Evolutionary conservation across 1,284 basidiomycete genomes (phyloP).

Genomic region (Leccinum fuscescens): DNA sequence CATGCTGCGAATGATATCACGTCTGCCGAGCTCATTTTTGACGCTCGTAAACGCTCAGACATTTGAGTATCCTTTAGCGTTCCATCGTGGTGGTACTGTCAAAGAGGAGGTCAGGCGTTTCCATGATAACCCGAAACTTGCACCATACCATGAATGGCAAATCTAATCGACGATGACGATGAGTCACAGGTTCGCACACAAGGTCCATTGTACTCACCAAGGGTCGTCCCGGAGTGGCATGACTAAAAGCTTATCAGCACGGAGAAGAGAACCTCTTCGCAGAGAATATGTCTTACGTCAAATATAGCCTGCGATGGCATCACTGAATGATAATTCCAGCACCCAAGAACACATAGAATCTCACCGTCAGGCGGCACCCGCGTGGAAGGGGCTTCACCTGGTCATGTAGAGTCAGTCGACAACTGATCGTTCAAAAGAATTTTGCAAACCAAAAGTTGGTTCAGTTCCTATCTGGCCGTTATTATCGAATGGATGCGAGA

Average conservation of each 20-base stretch:
- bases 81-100: slow-evolving; percentile 62
- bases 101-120: background rate
- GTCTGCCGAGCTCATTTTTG: slow-evolving; percentile 44
- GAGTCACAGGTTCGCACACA: background rate
- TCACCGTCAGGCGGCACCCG: slow-evolving; percentile 70
- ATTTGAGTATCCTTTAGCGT: slow-evolving; percentile 52
- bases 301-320: slow-evolving; percentile 53
- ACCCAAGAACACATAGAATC: slow-evolving; percentile 23
- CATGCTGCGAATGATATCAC: slow-evolving; percentile 73
- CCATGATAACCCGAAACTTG: background rate
- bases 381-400: slow-evolving; percentile 58
- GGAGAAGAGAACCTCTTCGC: background rate
- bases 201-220: slow-evolving; percentile 17
- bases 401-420: slow-evolving; percentile 3
- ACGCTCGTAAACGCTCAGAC: slow-evolving; percentile 32
- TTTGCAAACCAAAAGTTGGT: slow-evolving; percentile 53
- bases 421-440: background rate
- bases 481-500: background rate
- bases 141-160: slow-evolving; percentile 57
- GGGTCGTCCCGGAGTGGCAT: slow-evolving; percentile 28
- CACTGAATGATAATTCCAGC: background rate
- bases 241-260: slow-evolving; percentile 19
- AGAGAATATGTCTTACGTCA: slow-evolving; percentile 47
- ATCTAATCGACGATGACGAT: slow-evolving; percentile 37
- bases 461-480: slow-evolving; percentile 46